Base-by-base conservation (phyloP, 345 rosid species). In the Populus ilicifolia region DNA sequence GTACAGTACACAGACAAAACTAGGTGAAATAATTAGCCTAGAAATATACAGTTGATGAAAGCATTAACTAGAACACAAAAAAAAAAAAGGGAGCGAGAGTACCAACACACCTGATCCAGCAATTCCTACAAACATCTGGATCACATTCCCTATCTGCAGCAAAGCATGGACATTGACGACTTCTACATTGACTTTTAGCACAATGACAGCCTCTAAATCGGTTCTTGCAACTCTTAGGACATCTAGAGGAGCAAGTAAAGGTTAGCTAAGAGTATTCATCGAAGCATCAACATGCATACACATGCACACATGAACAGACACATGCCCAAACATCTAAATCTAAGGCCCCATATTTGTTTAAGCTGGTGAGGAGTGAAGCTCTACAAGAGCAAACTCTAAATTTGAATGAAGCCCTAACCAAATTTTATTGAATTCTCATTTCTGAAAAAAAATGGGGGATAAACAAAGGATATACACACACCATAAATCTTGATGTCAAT, bases 131-230 rank as follows among this genome's bases (percentile, higher is more conserved):
- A 83, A 96, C 97, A 87, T 96, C 99, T 29, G 99, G 99, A 79
- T 96, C 99, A 61, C 99, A 96, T 91, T 96, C 99, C 75, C 99
- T 87, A 83, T 92, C 99, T 62, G 99, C 99, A 74, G 99, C 99
- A 87, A 94, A 96, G 84, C 99, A 96, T 62, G 99, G 99, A 84
- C 99, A 96, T 77, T 96, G 99, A 63, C 99, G 98, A 83, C 99
- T 96, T 79, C 98, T 90, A 71, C 99, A 96, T 83, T 96, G 99
- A 83, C 98, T 96, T 89, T 96, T 96, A 61, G 99, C 99, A 76
- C 99, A 96, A 80, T 96, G 99, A 72, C 99, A 96, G 77, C 99
- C 99, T 89, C 99, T 91, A 83, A 96, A 96, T 70, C 99, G 91
- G 84, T 93, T 93, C 85, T 94, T 94, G 93, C 97, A 94, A 81